Evolutionary conservation across 208 protist genomes (phyloP), one percentile per base, ranked within the genome.

Genomic region (Leishmania tropica): DNA sequence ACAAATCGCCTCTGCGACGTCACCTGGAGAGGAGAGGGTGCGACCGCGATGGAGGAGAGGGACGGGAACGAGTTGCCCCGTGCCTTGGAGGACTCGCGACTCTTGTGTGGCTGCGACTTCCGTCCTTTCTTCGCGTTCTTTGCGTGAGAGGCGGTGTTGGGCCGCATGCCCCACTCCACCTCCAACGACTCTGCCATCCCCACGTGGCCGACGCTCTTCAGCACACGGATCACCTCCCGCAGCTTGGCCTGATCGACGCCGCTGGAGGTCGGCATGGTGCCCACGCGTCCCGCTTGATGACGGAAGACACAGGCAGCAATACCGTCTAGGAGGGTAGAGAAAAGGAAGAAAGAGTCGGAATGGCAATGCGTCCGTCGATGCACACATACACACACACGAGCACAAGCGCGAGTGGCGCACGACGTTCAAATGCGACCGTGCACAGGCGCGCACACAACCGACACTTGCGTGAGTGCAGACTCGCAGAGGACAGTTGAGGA

Each of bases 171-270:
- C 77, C 77, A 85, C 40, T 85, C 82, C 42, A 79, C 60, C 73
- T 85, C 78, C 60, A 85, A 75, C 51, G 82, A 79, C 48, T 85
- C 82, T 4, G 78, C 82, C 73, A 81, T 82, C 51, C 19, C 68
- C 8, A 68, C 76, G 31, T 81, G 79, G 64, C 82, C 82, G 5
- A 67, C 70, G 48, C 78, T 81, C 64, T 79, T 81, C 53, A 85
- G 72, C 72, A 85, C 76, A 64, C 82, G 82, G 62, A 85, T 60
- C 37, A 78, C 67, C 64, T 85, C 82, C 53, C 82, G 82, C 78
- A 85, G 68, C 65, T 81, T 81, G 40, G 82, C 74, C 7, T 72
- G 78, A 68, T 85, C 82, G 10, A 79, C 74, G 40, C 78, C 82
- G 35, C 74, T 81, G 40, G 73, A 68, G 37, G 78, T 81, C 64